A percentile compares a stretch with the other conserved stretches of the same genome.
Conservation (phyloP, 2,329 filamentous ascomycete genomes). For the Raffaelea ambrosiae region DNA sequence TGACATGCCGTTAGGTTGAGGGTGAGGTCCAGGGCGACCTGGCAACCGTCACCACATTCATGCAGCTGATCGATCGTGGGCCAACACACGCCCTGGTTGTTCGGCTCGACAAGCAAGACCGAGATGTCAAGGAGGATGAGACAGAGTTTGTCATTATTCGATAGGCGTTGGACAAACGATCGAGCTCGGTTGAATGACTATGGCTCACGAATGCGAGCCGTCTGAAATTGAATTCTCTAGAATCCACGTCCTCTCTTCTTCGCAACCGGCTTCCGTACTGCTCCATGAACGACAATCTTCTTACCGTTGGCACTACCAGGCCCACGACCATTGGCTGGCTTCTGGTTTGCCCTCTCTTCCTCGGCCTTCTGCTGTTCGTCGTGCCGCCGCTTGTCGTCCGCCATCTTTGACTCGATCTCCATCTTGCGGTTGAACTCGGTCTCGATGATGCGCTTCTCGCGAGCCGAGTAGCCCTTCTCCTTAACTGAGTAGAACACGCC, state of each 20-base stretch:
- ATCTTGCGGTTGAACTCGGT: slow-evolving; percentile 87
- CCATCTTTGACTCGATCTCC: slow-evolving; percentile 91
- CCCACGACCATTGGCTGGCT: slow-evolving; percentile 7
- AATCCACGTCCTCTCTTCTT: slow-evolving; percentile 49
- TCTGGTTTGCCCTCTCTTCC: slow-evolving; percentile 37
- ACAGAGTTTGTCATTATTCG: slow-evolving; percentile 51
- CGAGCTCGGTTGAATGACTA: too few species aligned
- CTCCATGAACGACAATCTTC: slow-evolving; percentile 53
- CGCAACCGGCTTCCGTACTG: slow-evolving; percentile 51
- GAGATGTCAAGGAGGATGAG: slow-evolving; percentile 59
- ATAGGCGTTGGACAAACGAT: slow-evolving; percentile 15
- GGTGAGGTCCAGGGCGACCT: slow-evolving; percentile 78
- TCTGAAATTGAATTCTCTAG: too few species aligned
- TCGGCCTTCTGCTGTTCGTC: slow-evolving; percentile 46
- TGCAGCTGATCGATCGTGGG: slow-evolving; percentile 67
- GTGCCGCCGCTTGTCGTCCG: slow-evolving; percentile 66
- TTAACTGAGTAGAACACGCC: slow-evolving; percentile 97
- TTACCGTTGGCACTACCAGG: slow-evolving; percentile 28
- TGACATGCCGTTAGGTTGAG: slow-evolving; percentile 54
- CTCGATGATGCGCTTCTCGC: slow-evolving; percentile 80
- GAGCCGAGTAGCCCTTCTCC: slow-evolving; percentile 88
- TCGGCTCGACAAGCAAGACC: slow-evolving; percentile 61
- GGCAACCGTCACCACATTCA: slow-evolving; percentile 56
- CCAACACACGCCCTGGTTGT: slow-evolving; percentile 65
- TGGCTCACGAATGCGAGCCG: too few species aligned